Conservation (phyloP, 345 rosid species). For the Murraya paniculata region DNA sequence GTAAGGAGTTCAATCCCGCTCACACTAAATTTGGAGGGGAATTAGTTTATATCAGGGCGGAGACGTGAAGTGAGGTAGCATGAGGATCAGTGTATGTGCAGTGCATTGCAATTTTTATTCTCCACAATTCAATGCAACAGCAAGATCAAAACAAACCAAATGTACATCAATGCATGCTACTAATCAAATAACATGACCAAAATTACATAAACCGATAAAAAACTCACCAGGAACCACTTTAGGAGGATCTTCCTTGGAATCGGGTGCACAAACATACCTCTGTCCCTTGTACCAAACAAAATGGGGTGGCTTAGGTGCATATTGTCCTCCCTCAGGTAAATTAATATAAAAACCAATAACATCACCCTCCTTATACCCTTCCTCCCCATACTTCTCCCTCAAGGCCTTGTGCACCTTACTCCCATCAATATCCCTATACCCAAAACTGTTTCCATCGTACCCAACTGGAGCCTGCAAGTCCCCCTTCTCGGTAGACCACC, state of each 20-base stretch:
- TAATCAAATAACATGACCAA: neutral
- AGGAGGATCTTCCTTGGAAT: slow-evolving; percentile 81
- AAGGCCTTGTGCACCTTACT: slow-evolving; percentile 93
- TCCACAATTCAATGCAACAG: neutral
- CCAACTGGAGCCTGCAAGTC: slow-evolving; percentile 99
- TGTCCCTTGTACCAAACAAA: slow-evolving; percentile 89
- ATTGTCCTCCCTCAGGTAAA: slow-evolving; percentile 75
- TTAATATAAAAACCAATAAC: slow-evolving; percentile 87
- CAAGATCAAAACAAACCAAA: neutral
- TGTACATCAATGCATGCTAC: neutral
- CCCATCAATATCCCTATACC: slow-evolving; percentile 94
- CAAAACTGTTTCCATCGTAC: slow-evolving; percentile 85
- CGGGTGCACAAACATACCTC: slow-evolving; percentile 72
- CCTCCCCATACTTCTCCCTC: slow-evolving; percentile 83
- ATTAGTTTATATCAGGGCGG: neutral
- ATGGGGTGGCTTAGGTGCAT: slow-evolving; percentile 73
- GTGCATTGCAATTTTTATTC: neutral
- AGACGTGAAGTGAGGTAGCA: neutral
- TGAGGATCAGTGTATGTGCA: neutral
- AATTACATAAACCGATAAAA: neutral
- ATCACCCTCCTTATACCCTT: slow-evolving; percentile 91
- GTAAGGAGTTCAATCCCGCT: neutral
- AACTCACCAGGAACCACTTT: slow-evolving; percentile 76
- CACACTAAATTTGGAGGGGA: neutral
- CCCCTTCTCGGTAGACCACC: slow-evolving; percentile 95